Evolutionary conservation across 106 monocot genomes (phyloP).

Genomic region (Cymbidium sinense): DNA sequence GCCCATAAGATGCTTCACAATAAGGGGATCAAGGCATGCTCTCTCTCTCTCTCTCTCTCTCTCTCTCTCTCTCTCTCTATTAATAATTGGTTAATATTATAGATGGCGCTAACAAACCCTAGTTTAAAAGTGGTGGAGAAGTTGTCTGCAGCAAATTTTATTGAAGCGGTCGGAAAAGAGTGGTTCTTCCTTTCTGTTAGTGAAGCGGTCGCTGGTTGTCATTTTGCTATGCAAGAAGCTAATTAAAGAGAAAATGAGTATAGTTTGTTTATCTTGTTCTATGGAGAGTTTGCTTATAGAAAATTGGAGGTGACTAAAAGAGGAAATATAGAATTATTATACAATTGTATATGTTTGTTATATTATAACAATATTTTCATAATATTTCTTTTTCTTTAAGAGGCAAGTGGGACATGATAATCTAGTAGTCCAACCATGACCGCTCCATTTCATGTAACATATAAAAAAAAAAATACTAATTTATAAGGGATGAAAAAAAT

Average conservation of each 20-base stretch:
- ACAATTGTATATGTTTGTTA: too few relatives aligned
- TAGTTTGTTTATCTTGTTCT: too few relatives aligned
- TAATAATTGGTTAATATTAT: neutral
- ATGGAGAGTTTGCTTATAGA: neutral
- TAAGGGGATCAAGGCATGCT: slow-evolving; percentile 13
- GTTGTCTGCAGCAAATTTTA: neutral
- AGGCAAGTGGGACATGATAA: too few relatives aligned
- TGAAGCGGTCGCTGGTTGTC: slow-evolving; percentile 12
- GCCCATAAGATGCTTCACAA: slow-evolving; percentile 6
- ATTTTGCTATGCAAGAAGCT: slow-evolving; percentile 7
- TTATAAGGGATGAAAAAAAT: too few relatives aligned
- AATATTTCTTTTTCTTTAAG: too few relatives aligned
- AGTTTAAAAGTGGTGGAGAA: slow-evolving; percentile 22
- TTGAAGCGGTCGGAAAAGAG: slow-evolving; percentile 13
- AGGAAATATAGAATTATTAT: too few relatives aligned
- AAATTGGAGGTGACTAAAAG: neutral
- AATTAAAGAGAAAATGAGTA: neutral
- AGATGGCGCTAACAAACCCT: slow-evolving; percentile 15
- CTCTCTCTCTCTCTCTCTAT: neutral
- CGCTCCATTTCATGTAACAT: too few relatives aligned
- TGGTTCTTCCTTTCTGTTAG: slow-evolving; percentile 15
- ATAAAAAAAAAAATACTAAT: too few relatives aligned
- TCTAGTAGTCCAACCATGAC: too few relatives aligned
- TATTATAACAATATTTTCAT: too few relatives aligned
- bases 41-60: neutral